Evolutionary conservation across 2,329 filamentous ascomycete species (phyloP).

Genomic region (Penicillium sp.): DNA sequence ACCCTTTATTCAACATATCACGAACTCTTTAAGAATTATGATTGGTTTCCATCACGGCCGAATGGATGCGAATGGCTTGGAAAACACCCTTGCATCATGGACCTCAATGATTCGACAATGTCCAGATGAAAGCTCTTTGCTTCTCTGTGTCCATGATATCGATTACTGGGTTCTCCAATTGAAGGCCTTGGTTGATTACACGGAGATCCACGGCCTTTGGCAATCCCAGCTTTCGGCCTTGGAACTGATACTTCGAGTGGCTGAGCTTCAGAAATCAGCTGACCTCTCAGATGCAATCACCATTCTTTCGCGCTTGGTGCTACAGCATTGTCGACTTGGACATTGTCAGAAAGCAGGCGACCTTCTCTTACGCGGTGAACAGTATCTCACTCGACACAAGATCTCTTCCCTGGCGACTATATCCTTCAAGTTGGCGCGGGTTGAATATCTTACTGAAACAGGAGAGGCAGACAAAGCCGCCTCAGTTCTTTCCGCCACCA

Average conservation of each 20-base stretch:
- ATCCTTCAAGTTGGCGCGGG: conserved; percentile 67
- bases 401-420: conserved; percentile 50
- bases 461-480: conserved; percentile 64
- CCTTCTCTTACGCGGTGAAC: conserved; percentile 60
- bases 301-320: conserved; percentile 49
- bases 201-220: conserved; percentile 58
- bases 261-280: conserved; percentile 45
- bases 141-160: conserved; percentile 51
- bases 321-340: conserved; percentile 60
- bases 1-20: conserved; percentile 28
- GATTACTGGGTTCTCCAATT: conserved; percentile 53
- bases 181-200: conserved; percentile 55
- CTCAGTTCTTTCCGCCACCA: conserved; percentile 32
- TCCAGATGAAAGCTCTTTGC: conserved; percentile 43
- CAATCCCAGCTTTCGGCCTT: conserved; percentile 51
- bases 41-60: conserved; percentile 36
- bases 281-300: conserved; percentile 42
- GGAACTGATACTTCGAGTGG: conserved; percentile 48
- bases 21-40: conserved; percentile 36
- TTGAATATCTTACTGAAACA: conserved; percentile 71
- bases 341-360: conserved; percentile 60
- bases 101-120: conserved; percentile 46
- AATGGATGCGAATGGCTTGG: conserved; percentile 27
- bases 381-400: conserved; percentile 43
- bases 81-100: conserved; percentile 37